Evolutionary conservation across 2,329 filamentous ascomycete genomes (phyloP), one percentile per base, ranked within the genome.

Genomic region (Pyrenochaeta sp.): DNA sequence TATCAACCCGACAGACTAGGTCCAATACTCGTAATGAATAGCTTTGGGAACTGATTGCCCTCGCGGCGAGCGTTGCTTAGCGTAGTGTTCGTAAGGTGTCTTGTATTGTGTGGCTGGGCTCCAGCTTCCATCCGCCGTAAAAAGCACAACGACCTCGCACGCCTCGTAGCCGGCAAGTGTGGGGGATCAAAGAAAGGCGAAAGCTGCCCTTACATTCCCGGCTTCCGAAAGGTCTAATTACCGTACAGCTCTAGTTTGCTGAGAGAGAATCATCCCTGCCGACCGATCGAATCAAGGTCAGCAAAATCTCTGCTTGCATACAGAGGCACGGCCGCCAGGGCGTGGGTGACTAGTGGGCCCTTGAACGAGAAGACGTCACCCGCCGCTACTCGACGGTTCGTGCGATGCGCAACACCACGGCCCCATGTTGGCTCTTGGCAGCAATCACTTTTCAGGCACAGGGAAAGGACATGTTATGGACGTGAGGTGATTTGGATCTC

Each of bases 361-460:
- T 60, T 65, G 58, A 65, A 63, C 52, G 50, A 22, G 52, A 52
- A 54, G 50, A 64, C 64, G 61, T 67, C 57, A 65, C 61, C 59
- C 42, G 13, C 32, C 54, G 30, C 46, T 24, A 48, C 43, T 42
- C 56, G 52, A 43, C 24, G 32, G 8, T 27, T 44, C 42, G 42
- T 27, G 36, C 42, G 5, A 15, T 27, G 25, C 25, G 25, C 42
- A 28, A 28, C 42, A 6, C 42, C 15, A 22, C 40, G 12, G n/a
- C 40, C 22, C 24, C 40, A 12, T 43, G 22, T n/a, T 15, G 2
- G 24, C 22, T 13, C 13, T 32, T n/a, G 27, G n/a, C n/a, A 15
- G 27, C 27, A 13, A 7, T 46, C 50, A 36, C n/a, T 36, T 27
- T 10, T 40, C 48, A 50, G 48, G 27, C 44, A 52, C 58, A 27